Evolutionary conservation across 306 rosid genomes (phyloP).

Genomic region (Carpinus viminea): DNA sequence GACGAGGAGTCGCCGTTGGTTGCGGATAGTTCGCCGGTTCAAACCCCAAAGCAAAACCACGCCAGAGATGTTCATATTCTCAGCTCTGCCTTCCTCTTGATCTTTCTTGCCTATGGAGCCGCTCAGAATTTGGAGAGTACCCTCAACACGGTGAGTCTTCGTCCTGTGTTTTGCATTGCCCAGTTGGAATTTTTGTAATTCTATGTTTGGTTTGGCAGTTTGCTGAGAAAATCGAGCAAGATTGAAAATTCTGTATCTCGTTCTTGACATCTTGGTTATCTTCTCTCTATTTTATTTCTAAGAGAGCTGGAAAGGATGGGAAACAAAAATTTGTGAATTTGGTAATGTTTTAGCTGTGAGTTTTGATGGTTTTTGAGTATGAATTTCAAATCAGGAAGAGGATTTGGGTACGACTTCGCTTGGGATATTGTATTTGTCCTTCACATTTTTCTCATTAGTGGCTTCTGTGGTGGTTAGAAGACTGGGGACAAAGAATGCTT

Average conservation of each 20-base stretch:
- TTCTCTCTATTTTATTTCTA: not conserved
- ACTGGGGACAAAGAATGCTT: conserved; percentile 79
- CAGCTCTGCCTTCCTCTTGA: conserved; percentile 66
- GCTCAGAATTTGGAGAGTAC: conserved; percentile 89
- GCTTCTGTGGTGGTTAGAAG: conserved; percentile 81
- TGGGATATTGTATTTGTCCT: conserved; percentile 78
- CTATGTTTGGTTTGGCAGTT: not conserved
- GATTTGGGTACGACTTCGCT: conserved; percentile 85
- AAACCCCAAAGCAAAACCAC: conserved; percentile 27
- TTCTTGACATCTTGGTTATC: too few relatives aligned
- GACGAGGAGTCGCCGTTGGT: conserved; percentile 69
- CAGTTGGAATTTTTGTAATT: not conserved
- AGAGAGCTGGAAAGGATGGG: not conserved
- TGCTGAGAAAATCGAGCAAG: not conserved
- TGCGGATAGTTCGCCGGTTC: conserved; percentile 18
- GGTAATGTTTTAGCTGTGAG: not conserved
- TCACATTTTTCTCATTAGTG: conserved; percentile 73
- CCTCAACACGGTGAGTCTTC: conserved; percentile 64
- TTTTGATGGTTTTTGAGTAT: conserved; percentile 14
- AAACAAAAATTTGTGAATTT: not conserved
- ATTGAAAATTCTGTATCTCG: too few relatives aligned
- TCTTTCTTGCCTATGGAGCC: conserved; percentile 89
- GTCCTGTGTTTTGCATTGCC: not conserved
- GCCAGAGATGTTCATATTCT: conserved; percentile 66
- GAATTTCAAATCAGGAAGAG: conserved; percentile 56